Conservation (phyloP, 2,329 filamentous ascomycete genomes). For the Neofusicoccum sp. region DNA sequence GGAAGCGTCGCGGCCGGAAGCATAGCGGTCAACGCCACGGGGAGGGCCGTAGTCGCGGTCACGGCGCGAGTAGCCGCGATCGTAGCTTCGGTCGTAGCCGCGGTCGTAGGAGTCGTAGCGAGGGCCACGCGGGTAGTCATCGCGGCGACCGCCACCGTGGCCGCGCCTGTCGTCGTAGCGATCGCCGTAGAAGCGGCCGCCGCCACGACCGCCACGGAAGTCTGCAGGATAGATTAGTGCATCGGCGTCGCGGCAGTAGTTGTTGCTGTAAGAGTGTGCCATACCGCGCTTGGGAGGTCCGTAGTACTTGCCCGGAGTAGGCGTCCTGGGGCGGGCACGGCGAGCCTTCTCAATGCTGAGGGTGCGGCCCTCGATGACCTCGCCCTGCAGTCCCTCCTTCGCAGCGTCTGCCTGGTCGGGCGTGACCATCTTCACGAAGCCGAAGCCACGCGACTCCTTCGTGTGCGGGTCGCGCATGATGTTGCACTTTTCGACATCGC, state of each 20-base stretch:
- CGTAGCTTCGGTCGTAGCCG: slow-evolving; percentile 39
- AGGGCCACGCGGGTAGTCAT: slow-evolving; percentile 50
- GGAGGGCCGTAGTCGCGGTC: slow-evolving; percentile 43
- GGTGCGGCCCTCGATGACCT: slow-evolving; percentile 91
- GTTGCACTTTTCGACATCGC: slow-evolving; percentile 97
- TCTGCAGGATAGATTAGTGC: slow-evolving; percentile 36
- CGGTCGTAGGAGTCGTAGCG: slow-evolving; percentile 40
- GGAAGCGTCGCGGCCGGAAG: slow-evolving; percentile 32
- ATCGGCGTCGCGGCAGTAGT: slow-evolving; percentile 22
- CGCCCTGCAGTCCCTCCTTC: slow-evolving; percentile 93
- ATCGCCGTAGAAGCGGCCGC: slow-evolving; percentile 47
- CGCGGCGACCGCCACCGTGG: slow-evolving; percentile 47
- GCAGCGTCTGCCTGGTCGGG: slow-evolving; percentile 94
- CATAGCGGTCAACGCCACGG: slow-evolving; percentile 43
- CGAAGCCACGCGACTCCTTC: slow-evolving; percentile 97
- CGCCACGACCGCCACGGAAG: slow-evolving; percentile 52
- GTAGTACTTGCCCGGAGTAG: slow-evolving; percentile 98
- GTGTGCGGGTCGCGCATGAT: slow-evolving; percentile 99
- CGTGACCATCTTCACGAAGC: slow-evolving; percentile 98
- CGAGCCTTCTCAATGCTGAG: slow-evolving; percentile 99
- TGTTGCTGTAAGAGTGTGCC: slow-evolving; percentile 33
- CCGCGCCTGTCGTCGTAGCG: slow-evolving; percentile 47
- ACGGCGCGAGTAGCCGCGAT: slow-evolving; percentile 42
- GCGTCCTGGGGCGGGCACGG: slow-evolving; percentile 89
- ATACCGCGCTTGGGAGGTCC: slow-evolving; percentile 95